Conservation (phyloP, 768 basidiomycete genomes). For the Naematelia aurantialba region DNA sequence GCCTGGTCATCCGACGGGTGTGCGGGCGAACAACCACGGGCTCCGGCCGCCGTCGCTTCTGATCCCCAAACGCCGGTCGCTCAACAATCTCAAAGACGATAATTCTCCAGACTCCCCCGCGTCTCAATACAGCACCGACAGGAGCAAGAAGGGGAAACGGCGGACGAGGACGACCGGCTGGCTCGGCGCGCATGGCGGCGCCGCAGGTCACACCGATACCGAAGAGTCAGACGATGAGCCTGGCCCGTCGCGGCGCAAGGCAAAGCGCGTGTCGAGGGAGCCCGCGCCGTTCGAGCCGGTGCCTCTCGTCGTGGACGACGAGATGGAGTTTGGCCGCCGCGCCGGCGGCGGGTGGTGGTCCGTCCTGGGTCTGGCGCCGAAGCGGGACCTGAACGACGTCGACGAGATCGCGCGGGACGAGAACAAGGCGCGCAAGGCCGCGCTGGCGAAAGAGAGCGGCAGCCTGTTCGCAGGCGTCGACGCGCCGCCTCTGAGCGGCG, state of each 20-base stretch:
- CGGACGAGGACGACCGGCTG: not conserved
- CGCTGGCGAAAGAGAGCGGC: constrained; percentile 35
- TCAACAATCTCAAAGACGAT: constrained; percentile 36
- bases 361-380: constrained; percentile 13
- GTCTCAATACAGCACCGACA: constrained; percentile 21
- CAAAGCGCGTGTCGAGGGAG: constrained; percentile 5
- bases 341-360: constrained; percentile 6
- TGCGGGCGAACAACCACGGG: constrained; percentile 22
- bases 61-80: constrained; percentile 33
- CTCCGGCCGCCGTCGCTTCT: constrained; percentile 29
- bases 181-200: constrained; percentile 1
- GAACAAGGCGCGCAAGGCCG: constrained; percentile 42
- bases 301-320: constrained; percentile 6
- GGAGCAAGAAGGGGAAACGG: constrained; percentile 14
- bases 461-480: constrained; percentile 41
- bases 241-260: constrained; percentile 25
- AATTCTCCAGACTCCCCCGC: constrained; percentile 15
- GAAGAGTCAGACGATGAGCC: constrained; percentile 42
- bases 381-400: constrained; percentile 20
- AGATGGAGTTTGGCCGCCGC: not conserved
- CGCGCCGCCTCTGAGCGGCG: constrained; percentile 11
- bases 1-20: constrained; percentile 8
- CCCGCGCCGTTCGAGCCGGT: constrained; percentile 26
- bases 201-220: not conserved
- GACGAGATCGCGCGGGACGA: constrained; percentile 33